Conservation (phyloP, 306 rosid species). For the Lotus japonicus region DNA sequence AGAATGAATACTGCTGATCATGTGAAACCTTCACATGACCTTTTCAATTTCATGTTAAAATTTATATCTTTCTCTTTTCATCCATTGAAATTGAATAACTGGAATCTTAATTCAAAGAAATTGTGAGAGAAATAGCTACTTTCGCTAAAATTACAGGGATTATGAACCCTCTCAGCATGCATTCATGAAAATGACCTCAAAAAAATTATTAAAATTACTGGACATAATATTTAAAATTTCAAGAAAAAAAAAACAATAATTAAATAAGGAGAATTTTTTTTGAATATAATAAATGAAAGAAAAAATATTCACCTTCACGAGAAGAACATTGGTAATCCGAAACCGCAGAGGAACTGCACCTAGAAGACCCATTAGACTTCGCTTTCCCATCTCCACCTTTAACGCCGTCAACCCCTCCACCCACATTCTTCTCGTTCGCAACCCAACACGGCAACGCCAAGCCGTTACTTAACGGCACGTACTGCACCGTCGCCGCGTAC, state of each 20-base stretch:
- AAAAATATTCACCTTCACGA: conserved; percentile 42
- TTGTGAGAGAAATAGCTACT: too few species aligned
- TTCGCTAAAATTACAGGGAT: too few species aligned
- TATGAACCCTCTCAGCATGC: not conserved
- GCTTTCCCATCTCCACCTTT: conserved; percentile 17
- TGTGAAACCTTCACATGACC: too few species aligned
- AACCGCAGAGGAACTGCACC: conserved; percentile 47
- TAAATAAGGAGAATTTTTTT: not conserved
- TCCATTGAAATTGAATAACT: too few species aligned
- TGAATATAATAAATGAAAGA: too few species aligned
- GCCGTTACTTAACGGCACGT: conserved; percentile 1
- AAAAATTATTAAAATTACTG: too few species aligned
- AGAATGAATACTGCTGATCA: too few species aligned
- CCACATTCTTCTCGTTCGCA: conserved; percentile 22
- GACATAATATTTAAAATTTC: too few species aligned
- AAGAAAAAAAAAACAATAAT: not conserved
- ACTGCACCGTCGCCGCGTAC: not conserved
- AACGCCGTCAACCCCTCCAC: conserved; percentile 2
- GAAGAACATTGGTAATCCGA: conserved; percentile 45
- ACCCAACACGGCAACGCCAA: conserved; percentile 31
- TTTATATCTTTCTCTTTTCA: too few species aligned
- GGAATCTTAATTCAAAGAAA: too few species aligned
- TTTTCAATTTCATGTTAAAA: too few species aligned
- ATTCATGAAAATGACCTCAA: not conserved
- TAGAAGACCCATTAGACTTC: conserved; percentile 36